A percentile compares a stretch with the other conserved stretches of the same genome.
phyloP scores from a whole-genome alignment of 805 yeast genomes.

The Kuraishia cidri region DNA sequence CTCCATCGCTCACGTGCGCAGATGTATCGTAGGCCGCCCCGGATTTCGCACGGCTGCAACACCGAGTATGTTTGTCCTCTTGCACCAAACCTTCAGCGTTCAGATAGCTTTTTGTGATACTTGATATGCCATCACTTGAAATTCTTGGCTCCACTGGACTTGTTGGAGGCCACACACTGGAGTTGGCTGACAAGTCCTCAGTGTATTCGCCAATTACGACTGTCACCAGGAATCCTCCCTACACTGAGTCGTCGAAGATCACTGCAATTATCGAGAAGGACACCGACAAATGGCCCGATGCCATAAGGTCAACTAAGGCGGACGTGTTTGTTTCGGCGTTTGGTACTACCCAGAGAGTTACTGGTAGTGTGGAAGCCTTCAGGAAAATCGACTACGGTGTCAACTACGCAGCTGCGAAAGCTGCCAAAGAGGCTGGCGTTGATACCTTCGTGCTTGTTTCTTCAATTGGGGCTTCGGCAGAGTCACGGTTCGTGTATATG shows the following conservation, averaged over 20 bases:
- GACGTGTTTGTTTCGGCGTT: slow-evolving; percentile 50
- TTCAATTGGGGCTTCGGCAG: slow-evolving; percentile 50
- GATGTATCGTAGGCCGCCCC: too few relatives aligned
- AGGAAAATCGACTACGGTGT: slow-evolving; percentile 66
- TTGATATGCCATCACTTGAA: slow-evolving; percentile 2
- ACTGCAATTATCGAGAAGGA: slow-evolving; percentile 33
- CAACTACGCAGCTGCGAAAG: slow-evolving; percentile 59
- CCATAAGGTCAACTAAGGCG: slow-evolving; percentile 18
- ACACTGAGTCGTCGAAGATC: slow-evolving; percentile 18
- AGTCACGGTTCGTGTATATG: slow-evolving; percentile 52
- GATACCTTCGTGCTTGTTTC: slow-evolving; percentile 62
- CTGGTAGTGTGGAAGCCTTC: slow-evolving; percentile 68
- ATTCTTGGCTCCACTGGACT: slow-evolving; percentile 74
- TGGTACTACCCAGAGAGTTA: slow-evolving; percentile 68
- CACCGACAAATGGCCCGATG: slow-evolving; percentile 38
- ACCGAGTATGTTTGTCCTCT: too few relatives aligned
- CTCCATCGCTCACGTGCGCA: too few relatives aligned
- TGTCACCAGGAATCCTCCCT: slow-evolving; percentile 39
- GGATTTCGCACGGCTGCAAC: too few relatives aligned
- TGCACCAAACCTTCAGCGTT: too few relatives aligned
- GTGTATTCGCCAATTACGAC: slow-evolving; percentile 33
- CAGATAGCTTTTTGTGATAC: too few relatives aligned
- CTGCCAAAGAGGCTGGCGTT: slow-evolving; percentile 64
- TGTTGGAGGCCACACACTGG: slow-evolving; percentile 54
- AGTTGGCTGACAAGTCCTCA: slow-evolving; percentile 26